Evolutionary conservation across 1,284 basidiomycete genomes (phyloP).

Genomic region (Schizopora paradoxa): DNA sequence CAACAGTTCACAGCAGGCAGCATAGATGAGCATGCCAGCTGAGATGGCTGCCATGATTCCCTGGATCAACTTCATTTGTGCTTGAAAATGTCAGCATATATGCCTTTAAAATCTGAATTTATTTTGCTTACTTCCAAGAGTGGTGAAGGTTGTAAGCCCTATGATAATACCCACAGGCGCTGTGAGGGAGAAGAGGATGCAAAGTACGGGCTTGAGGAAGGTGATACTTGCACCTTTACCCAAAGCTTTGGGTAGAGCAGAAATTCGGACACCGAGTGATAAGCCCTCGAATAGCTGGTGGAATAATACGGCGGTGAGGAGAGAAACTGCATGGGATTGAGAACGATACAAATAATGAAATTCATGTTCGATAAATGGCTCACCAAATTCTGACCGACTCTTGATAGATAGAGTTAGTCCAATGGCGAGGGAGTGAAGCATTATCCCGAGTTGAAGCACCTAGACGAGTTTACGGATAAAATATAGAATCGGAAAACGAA

Average conservation of each 20-base stretch:
- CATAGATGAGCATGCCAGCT: slow-evolving; percentile 74
- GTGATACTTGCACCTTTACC: slow-evolving; percentile 20
- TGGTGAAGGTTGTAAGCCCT: slow-evolving; percentile 38
- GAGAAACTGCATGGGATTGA: slow-evolving; percentile 43
- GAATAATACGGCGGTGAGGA: slow-evolving; percentile 68
- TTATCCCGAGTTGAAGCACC: slow-evolving; percentile 74
- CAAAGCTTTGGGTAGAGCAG: slow-evolving; percentile 46
- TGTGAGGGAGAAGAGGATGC: slow-evolving; percentile 63
- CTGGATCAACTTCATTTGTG: slow-evolving; percentile 50
- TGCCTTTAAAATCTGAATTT: slow-evolving; percentile 22
- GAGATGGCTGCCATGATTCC: slow-evolving; percentile 73
- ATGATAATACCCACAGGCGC: slow-evolving; percentile 61
- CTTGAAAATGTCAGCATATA: slow-evolving; percentile 30
- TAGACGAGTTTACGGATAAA: no score
- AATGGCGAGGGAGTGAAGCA: slow-evolving; percentile 79
- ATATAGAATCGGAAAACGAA: neutral
- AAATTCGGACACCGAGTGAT: slow-evolving; percentile 71
- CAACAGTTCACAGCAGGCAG: slow-evolving; percentile 75
- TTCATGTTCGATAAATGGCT: no score
- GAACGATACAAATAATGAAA: slow-evolving; percentile 6
- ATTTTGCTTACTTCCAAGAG: slow-evolving; percentile 9
- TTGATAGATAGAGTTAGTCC: slow-evolving; percentile 68
- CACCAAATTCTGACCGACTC: slow-evolving; percentile 63
- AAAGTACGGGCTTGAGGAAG: slow-evolving; percentile 47
- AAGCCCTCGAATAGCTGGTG: slow-evolving; percentile 79